Percentiles rank a stretch among this genome's conserved stretches.
These are phyloP conservation scores for Ilyonectria mors-panacis DNA, from an alignment of 2,329 filamentous ascomycete species.

Conservation along the genomic window DNA sequence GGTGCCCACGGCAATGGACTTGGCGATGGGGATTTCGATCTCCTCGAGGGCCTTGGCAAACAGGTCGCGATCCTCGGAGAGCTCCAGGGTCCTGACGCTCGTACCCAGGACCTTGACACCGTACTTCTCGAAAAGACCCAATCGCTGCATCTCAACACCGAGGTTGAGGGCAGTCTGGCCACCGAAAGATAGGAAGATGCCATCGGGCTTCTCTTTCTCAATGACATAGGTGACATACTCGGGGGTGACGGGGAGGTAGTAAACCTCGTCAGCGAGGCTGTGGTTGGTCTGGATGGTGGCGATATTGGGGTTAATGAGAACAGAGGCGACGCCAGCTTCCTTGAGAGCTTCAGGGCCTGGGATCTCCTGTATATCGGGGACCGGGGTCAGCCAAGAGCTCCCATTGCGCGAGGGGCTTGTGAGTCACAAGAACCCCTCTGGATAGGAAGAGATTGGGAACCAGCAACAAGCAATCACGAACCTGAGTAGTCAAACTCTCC, in stretches of 20 bases:
- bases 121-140: conserved; percentile 95
- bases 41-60: conserved; percentile 97
- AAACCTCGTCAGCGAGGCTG: conserved; percentile 95
- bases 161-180: conserved; percentile 97
- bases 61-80: conserved; percentile 94
- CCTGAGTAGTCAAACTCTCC: conserved; percentile 99
- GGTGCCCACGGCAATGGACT: conserved; percentile 93
- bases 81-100: conserved; percentile 93
- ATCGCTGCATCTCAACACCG: conserved; percentile 96
- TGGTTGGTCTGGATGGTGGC: conserved; percentile 98
- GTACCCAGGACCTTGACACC: conserved; percentile 96
- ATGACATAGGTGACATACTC: conserved; percentile 99
- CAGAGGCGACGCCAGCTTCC: conserved; percentile 91
- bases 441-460: conserved; percentile 18
- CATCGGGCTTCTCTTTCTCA: conserved; percentile 94
- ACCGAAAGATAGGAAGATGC: conserved; percentile 97
- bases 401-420: conserved; percentile 20
- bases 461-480: conserved; percentile 61
- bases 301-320: conserved; percentile 98
- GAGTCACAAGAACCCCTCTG: conserved; percentile 33
- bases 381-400: conserved; percentile 38
- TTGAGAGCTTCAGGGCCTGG: conserved; percentile 97
- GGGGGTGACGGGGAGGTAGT: conserved; percentile 97
- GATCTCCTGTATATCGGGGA: conserved; percentile 76
- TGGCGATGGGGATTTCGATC: conserved; percentile 97